phyloP scores from a whole-genome alignment of 2,329 filamentous ascomycete genomes.

The Claviceps sp. region DNA sequence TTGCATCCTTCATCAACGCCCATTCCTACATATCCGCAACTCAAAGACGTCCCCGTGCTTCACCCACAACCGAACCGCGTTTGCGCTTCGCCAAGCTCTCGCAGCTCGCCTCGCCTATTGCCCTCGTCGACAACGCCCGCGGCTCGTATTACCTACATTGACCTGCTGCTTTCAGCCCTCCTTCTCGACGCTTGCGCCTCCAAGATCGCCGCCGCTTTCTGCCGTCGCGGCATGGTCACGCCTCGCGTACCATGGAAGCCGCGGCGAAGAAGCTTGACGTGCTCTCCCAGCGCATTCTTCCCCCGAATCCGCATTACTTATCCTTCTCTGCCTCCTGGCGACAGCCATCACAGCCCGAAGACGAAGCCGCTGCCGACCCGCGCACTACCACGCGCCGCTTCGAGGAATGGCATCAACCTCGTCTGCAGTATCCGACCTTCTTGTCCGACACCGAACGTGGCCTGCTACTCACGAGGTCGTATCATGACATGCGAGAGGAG shows the following conservation, averaged over 20 bases:
- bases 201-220: constrained; percentile 6
- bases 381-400: constrained; percentile 15
- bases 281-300: constrained; percentile 38
- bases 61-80: not conserved
- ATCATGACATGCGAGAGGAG: constrained; percentile 44
- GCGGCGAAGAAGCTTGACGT: constrained; percentile 42
- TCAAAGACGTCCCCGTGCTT: not conserved
- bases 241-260: constrained; percentile 41
- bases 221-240: constrained; percentile 22
- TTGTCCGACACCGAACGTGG: constrained; percentile 45
- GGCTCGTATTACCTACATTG: not conserved
- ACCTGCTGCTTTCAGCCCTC: not conserved
- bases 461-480: constrained; percentile 40
- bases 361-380: constrained; percentile 14
- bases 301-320: constrained; percentile 39
- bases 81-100: not conserved
- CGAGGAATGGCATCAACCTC: constrained; percentile 36
- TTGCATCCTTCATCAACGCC: not conserved
- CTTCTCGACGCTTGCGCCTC: not conserved
- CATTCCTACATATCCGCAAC: not conserved
- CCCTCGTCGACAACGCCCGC: not conserved
- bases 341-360: constrained; percentile 30
- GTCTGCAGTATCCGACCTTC: constrained; percentile 44
- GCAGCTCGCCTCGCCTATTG: not conserved
- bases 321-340: constrained; percentile 34